phyloP scores from a whole-genome alignment of 441 rosid species.

The Populus hybrid region DNA sequence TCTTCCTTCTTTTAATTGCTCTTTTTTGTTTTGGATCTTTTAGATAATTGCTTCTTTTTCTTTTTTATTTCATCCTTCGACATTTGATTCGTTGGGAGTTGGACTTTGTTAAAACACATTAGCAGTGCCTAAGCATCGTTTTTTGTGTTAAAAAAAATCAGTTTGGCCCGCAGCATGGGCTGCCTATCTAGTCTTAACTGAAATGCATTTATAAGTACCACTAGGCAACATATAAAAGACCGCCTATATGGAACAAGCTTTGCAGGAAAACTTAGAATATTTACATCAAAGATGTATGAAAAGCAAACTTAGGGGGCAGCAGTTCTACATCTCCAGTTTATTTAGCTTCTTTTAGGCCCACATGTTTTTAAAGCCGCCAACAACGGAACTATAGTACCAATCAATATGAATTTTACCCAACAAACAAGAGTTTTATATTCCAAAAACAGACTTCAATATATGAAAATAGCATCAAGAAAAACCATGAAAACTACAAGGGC shows the following conservation, averaged over 20 bases:
- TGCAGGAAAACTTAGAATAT: background rate
- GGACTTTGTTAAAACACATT: too few species aligned
- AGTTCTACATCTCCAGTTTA: background rate
- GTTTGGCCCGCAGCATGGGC: too few species aligned
- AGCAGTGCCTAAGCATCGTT: too few species aligned
- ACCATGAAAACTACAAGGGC: background rate
- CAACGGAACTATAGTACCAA: background rate
- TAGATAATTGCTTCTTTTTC: too few species aligned
- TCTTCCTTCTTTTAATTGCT: too few species aligned
- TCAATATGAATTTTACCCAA: background rate
- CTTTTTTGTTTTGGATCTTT: too few species aligned
- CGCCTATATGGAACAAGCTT: background rate
- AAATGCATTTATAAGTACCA: background rate
- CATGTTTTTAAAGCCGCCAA: background rate
- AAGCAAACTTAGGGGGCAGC: background rate
- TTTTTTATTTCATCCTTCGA: too few species aligned
- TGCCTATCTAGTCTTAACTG: background rate
- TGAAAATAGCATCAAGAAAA: constrained; percentile 1
- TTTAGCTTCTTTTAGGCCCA: background rate
- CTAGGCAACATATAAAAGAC: background rate
- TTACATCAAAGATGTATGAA: background rate
- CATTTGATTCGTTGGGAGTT: too few species aligned
- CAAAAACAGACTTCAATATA: constrained; percentile 1
- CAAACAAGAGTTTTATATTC: background rate
- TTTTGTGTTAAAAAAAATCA: too few species aligned